Evolutionary conservation across 2,329 filamentous ascomycete genomes (phyloP).

Genomic region (Colletotrichum musae): DNA sequence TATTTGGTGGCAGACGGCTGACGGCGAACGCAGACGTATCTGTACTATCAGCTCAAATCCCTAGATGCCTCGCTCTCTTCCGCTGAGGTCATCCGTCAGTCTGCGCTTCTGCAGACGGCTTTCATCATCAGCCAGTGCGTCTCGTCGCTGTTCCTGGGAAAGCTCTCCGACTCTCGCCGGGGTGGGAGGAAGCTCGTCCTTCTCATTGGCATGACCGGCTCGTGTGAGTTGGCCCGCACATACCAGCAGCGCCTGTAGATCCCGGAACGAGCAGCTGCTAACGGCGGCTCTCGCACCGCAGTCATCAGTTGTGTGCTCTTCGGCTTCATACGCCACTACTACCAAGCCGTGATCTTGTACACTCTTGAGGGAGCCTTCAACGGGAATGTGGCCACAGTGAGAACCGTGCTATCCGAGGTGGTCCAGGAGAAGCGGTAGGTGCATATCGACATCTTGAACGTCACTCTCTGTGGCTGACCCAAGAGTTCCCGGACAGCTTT

Average conservation of each 20-base stretch:
- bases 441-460: background rate
- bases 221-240: background rate
- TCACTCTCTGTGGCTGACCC: background rate
- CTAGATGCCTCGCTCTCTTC: background rate
- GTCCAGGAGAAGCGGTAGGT: background rate
- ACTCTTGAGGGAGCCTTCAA: background rate
- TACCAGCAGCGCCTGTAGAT: too few relatives aligned
- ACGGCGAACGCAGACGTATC: background rate
- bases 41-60: slow-evolving; percentile 13
- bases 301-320: background rate
- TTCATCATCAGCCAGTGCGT: slow-evolving; percentile 9
- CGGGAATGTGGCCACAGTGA: background rate
- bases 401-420: background rate
- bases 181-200: slow-evolving; percentile 5
- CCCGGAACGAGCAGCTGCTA: too few relatives aligned
- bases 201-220: background rate
- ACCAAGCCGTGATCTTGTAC: background rate
- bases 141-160: slow-evolving; percentile 8
- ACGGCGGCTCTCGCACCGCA: background rate
- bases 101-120: slow-evolving; percentile 8
- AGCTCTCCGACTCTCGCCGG: slow-evolving; percentile 2
- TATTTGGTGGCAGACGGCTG: too few relatives aligned
- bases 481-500: background rate
- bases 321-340: background rate
- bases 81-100: background rate